Percentiles rank a stretch among this genome's conserved stretches.
Evolutionary conservation across 1,284 basidiomycete species (phyloP).

Genomic region (Papiliotrema nemorosa): DNA sequence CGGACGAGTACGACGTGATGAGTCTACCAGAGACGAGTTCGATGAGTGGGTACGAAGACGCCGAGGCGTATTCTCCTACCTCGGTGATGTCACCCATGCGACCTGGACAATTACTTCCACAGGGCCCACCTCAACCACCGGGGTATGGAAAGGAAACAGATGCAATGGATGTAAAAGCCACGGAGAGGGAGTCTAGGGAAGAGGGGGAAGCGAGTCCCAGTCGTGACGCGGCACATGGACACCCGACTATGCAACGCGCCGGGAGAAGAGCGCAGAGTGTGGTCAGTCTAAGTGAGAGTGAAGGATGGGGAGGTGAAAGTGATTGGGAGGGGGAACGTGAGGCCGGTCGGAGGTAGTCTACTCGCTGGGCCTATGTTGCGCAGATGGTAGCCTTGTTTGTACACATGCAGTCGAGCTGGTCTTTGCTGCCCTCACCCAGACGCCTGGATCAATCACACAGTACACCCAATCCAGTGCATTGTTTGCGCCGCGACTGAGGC

Average conservation of each 20-base stretch:
- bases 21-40: slow-evolving; percentile 13
- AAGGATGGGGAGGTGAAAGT: slow-evolving; percentile 14
- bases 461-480: no score
- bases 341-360: no score
- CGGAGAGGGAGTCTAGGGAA: not conserved
- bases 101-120: not conserved
- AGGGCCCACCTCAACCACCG: not conserved
- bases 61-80: slow-evolving; percentile 23
- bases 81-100: not conserved
- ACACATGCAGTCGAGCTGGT: no score
- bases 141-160: not conserved
- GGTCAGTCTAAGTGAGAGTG: slow-evolving; percentile 23
- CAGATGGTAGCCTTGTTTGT: no score
- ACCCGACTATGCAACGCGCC: no score
- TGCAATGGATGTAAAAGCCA: not conserved
- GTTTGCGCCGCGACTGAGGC: no score
- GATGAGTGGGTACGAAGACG: slow-evolving; percentile 18
- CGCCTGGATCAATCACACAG: no score
- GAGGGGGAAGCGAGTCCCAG: not conserved
- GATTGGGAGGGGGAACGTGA: slow-evolving; percentile 16
- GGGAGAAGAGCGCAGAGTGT: slow-evolving; percentile 15
- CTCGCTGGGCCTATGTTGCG: no score
- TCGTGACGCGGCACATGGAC: not conserved
- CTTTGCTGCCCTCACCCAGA: no score
- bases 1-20: slow-evolving; percentile 14